Evolutionary conservation across 2,329 filamentous ascomycete species (phyloP).

Genomic region (Aspergillus novoparasiticus): DNA sequence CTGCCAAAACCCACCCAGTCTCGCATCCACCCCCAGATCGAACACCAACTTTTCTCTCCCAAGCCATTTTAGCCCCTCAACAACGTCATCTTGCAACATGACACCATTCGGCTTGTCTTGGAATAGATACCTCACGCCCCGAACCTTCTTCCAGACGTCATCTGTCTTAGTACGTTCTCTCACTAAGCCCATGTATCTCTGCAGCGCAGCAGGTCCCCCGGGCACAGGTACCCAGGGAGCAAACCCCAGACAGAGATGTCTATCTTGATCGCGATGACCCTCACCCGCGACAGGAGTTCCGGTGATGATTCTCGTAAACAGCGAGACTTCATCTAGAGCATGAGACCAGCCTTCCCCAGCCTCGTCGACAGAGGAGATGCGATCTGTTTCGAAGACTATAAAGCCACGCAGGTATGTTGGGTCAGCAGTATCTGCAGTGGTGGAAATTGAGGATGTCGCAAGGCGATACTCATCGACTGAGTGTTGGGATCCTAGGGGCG

Average conservation of each 20-base stretch:
- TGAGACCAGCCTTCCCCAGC: conserved; percentile 62
- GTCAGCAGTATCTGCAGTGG: conserved; percentile 26
- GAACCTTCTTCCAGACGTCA: conserved; percentile 65
- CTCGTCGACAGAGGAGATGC: conserved; percentile 61
- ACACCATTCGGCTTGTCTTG: conserved; percentile 73
- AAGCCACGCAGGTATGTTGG: conserved; percentile 64
- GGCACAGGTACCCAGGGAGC: conserved; percentile 87
- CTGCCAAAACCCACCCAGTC: conserved; percentile 73
- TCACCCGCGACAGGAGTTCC: conserved; percentile 61
- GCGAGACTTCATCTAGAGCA: conserved; percentile 72
- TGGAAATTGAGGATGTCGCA: conserved; percentile 40
- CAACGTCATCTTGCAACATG: conserved; percentile 65
- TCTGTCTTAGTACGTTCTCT: conserved; percentile 60
- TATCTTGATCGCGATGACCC: conserved; percentile 58
- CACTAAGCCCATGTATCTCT: conserved; percentile 66
- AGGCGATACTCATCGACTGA: conserved; percentile 66
- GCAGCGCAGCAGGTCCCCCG: conserved; percentile 61
- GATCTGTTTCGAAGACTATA: conserved; percentile 82
- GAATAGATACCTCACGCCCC: conserved; percentile 80
- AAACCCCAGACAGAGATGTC: conserved; percentile 65
- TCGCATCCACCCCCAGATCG: conserved; percentile 81
- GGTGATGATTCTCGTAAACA: conserved; percentile 66
- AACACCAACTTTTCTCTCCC: conserved; percentile 69
- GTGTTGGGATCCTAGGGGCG: conserved; percentile 65
- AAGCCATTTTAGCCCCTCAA: conserved; percentile 67